A percentile compares a stretch with the other conserved stretches of the same genome.
Evolutionary conservation across 805 yeast species (phyloP).

Genomic region (Myxozyma sirexii): DNA sequence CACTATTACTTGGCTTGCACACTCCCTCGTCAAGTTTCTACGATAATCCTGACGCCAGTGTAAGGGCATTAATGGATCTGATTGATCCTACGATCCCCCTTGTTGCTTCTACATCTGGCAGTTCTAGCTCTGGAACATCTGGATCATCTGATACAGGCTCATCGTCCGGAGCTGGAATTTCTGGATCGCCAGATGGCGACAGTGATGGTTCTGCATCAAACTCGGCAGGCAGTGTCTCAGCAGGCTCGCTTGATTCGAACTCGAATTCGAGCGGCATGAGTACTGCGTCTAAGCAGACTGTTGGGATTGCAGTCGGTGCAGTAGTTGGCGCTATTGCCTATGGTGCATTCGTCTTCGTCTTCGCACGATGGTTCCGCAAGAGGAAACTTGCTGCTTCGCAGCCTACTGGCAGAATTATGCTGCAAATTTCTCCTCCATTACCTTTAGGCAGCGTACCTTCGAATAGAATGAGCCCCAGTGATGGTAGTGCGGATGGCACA

Average conservation of each 20-base stretch:
- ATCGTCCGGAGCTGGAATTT: conserved; percentile 9
- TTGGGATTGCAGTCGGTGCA: conserved; percentile 83
- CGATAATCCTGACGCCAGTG: conserved; percentile 58
- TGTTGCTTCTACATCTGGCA: conserved; percentile 19
- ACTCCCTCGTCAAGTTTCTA: conserved; percentile 62
- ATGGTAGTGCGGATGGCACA: conserved; percentile 20
- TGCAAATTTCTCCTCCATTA: conserved; percentile 28
- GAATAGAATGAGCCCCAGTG: neutral
- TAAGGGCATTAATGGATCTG: conserved; percentile 60
- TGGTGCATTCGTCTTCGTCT: conserved; percentile 59
- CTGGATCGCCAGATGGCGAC: conserved; percentile 9
- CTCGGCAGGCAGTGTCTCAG: conserved; percentile 13
- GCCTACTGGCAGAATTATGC: conserved; percentile 10
- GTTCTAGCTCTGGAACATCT: conserved; percentile 12
- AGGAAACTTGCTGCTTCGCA: conserved; percentile 25
- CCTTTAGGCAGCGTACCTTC: conserved; percentile 15
- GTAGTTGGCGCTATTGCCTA: conserved; percentile 73
- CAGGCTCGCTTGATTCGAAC: conserved; percentile 43
- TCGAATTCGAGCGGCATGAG: conserved; percentile 34
- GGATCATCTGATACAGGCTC: neutral
- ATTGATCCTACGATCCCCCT: conserved; percentile 60
- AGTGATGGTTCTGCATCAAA: conserved; percentile 34
- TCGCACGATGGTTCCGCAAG: conserved; percentile 53
- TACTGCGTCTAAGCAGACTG: conserved; percentile 52
- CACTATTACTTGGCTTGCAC: conserved; percentile 55